These are phyloP conservation scores for Chenopodium berlandieri DNA, from an alignment of 148 eudicot genomes.

Conservation along the genomic window DNA sequence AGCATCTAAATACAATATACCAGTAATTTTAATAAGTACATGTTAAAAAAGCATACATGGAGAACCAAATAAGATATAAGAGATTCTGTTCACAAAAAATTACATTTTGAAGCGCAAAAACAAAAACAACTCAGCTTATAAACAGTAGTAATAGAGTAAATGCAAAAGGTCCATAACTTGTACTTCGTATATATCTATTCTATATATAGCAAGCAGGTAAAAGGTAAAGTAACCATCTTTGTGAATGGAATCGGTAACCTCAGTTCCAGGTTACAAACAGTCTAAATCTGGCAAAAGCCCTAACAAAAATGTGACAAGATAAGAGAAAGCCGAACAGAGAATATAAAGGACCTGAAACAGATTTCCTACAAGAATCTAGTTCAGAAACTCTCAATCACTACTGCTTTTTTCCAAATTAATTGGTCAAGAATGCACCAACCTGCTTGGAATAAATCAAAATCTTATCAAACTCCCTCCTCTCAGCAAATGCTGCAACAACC, in stretches of 20 bases:
- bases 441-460: conserved; percentile 92
- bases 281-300: neutral
- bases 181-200: no score
- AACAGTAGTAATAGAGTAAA: neutral
- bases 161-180: neutral
- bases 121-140: neutral
- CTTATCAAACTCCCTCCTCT: conserved; percentile 93
- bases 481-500: conserved; percentile 97
- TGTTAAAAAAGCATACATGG: neutral
- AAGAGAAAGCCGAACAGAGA: neutral
- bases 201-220: neutral
- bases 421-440: conserved; percentile 34
- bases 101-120: neutral
- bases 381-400: no score
- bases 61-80: neutral
- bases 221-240: neutral
- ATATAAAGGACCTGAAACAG: no score
- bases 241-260: neutral
- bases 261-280: neutral
- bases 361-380: no score
- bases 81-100: neutral
- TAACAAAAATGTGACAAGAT: neutral
- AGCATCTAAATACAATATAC: neutral
- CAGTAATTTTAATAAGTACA: neutral
- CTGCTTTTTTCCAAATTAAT: no score